Percentiles rank a stretch among this genome's conserved stretches.
Conservation (phyloP, 179 eudicot genomes). For the Pouteria campechiana region DNA sequence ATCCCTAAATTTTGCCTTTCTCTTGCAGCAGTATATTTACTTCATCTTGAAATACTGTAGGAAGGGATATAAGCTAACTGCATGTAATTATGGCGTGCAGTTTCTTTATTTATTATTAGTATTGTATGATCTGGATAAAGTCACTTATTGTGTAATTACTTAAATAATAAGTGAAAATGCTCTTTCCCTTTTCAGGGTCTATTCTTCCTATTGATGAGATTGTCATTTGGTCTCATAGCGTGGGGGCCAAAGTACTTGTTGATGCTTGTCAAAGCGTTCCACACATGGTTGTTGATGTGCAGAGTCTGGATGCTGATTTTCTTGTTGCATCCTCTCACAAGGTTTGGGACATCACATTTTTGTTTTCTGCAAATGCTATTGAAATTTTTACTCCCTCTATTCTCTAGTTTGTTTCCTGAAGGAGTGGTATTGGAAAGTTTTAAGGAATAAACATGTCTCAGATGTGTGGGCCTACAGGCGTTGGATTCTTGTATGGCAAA, state of each 20-base stretch:
- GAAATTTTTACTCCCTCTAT: conserved; percentile 9
- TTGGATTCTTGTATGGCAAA: conserved; percentile 92
- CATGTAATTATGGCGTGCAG: too few species aligned
- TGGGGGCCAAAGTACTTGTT: conserved; percentile 86
- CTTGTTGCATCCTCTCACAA: conserved; percentile 98
- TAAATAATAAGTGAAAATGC: too few species aligned
- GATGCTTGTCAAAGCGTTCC: conserved; percentile 99
- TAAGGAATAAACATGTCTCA: conserved; percentile 72
- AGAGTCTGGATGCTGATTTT: conserved; percentile 76
- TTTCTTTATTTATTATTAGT: too few species aligned
- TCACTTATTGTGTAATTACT: too few species aligned
- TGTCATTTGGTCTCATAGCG: conserved; percentile 67
- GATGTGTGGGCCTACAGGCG: conserved; percentile 99
- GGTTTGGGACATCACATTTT: too few species aligned
- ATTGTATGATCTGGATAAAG: too few species aligned
- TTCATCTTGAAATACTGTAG: too few species aligned
- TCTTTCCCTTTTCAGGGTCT: conserved; percentile 53
- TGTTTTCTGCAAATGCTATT: too few species aligned
- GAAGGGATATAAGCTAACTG: too few species aligned
- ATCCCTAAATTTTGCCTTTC: too few species aligned
- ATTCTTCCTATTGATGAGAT: conserved; percentile 74
- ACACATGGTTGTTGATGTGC: conserved; percentile 94
- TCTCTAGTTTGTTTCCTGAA: conserved; percentile 5
- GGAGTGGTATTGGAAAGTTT: conserved; percentile 9
- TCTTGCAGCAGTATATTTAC: too few species aligned